Percentiles rank a stretch among this genome's conserved stretches.
These are phyloP conservation scores for Ogataea ganodermae DNA, from an alignment of 805 yeast genomes.

Conservation along the genomic window DNA sequence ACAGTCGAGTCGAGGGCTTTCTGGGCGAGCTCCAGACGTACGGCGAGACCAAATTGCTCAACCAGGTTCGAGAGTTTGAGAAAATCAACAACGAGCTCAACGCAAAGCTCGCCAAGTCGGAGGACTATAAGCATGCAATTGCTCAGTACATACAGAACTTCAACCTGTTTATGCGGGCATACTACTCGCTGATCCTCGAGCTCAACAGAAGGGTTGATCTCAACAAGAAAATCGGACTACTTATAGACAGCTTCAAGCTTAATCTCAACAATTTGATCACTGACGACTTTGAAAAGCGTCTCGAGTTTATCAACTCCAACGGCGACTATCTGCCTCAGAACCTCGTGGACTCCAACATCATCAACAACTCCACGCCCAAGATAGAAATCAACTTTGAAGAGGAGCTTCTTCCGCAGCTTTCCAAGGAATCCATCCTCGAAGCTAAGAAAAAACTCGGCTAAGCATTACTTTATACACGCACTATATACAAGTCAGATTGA, in stretches of 20 bases:
- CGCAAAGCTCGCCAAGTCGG: slow-evolving; percentile 14
- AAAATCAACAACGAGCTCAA: slow-evolving; percentile 15
- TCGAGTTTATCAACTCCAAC: slow-evolving; percentile 45
- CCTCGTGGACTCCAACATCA: slow-evolving; percentile 27
- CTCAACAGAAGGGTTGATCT: slow-evolving; percentile 49
- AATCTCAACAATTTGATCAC: slow-evolving; percentile 41
- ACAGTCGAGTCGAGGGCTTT: slow-evolving; percentile 21
- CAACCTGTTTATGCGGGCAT: slow-evolving; percentile 51
- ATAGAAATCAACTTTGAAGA: slow-evolving; percentile 24
- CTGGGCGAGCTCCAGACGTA: slow-evolving; percentile 30
- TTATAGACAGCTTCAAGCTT: slow-evolving; percentile 44
- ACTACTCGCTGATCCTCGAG: slow-evolving; percentile 53
- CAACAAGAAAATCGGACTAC: slow-evolving; percentile 40
- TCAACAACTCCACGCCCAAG: slow-evolving; percentile 27
- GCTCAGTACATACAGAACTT: slow-evolving; percentile 45
- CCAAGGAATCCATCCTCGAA: slow-evolving; percentile 18
- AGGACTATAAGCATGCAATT: slow-evolving; percentile 19
- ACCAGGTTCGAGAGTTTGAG: slow-evolving; percentile 22
- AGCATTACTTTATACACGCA: slow-evolving; percentile 10
- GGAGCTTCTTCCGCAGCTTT: slow-evolving; percentile 27
- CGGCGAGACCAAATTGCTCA: slow-evolving; percentile 31
- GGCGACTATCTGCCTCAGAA: slow-evolving; percentile 57
- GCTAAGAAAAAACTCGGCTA: slow-evolving; percentile 20
- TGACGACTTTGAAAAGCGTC: slow-evolving; percentile 47
- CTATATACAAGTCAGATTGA: slow-evolving; percentile 2